Percentiles rank a stretch among this genome's conserved stretches.
phyloP scores from a whole-genome alignment of 208 protist species.

The Acanthamoeba sp. region DNA sequence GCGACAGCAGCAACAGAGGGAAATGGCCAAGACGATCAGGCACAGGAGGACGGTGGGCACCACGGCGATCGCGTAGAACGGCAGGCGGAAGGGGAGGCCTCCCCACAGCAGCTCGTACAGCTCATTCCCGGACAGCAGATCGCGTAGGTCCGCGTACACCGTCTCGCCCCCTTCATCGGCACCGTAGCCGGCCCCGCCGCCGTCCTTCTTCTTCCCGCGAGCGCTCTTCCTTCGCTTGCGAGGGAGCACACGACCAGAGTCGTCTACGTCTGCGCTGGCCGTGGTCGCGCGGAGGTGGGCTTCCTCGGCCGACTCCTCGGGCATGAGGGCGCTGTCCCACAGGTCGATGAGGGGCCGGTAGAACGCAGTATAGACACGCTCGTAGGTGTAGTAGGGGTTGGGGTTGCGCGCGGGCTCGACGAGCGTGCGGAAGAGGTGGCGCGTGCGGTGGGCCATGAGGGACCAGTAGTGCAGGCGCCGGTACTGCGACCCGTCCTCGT shows the following conservation, averaged over 20 bases:
- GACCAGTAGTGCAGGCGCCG: neutral
- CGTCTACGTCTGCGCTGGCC: neutral
- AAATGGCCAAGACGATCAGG: neutral
- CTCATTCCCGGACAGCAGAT: neutral
- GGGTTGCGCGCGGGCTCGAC: neutral
- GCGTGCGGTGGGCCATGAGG: conserved; percentile 4
- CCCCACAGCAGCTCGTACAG: neutral
- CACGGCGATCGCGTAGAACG: neutral
- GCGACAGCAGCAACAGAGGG: neutral
- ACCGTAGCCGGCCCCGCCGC: neutral
- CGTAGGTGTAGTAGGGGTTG: neutral
- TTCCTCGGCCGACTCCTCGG: neutral
- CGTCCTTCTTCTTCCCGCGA: neutral
- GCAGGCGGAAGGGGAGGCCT: neutral
- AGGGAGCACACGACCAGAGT: too few relatives aligned
- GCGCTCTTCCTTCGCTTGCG: neutral
- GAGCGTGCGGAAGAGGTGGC: neutral
- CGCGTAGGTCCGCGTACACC: neutral
- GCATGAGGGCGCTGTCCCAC: neutral
- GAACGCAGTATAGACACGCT: neutral
- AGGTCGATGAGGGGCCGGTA: neutral
- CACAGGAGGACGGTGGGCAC: neutral
- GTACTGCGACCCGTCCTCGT: conserved; percentile 9
- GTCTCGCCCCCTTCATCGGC: neutral
- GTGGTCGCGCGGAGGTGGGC: neutral